phyloP scores from a whole-genome alignment of 176 grass and related monocot genomes.

The Rhynchospora pubera region DNA sequence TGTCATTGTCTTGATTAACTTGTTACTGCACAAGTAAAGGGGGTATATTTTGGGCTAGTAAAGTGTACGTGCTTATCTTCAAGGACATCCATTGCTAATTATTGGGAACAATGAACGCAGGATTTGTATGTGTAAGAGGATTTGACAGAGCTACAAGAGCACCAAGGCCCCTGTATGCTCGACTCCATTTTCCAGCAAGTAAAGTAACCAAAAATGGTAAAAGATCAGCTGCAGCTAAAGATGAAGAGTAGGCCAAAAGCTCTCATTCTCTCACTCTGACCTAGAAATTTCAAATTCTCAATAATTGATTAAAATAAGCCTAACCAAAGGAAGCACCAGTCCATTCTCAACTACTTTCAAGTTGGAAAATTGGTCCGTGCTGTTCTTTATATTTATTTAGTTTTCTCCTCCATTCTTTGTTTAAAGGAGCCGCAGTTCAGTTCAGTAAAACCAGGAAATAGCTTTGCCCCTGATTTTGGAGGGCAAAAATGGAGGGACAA shows the following conservation, averaged over 20 bases:
- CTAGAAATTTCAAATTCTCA: slow-evolving; percentile 17
- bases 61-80: background rate
- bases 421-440: background rate
- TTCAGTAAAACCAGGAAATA: background rate
- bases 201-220: slow-evolving; percentile 27
- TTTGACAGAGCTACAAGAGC: slow-evolving; percentile 42
- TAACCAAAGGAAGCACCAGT: slow-evolving; percentile 19
- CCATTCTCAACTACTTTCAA: slow-evolving; percentile 8
- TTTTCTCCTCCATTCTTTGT: slow-evolving; percentile 9
- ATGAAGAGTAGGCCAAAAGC: background rate
- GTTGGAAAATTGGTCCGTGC: slow-evolving; percentile 17
- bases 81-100: background rate
- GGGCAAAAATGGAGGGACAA: background rate
- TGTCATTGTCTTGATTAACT: background rate
- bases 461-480: slow-evolving; percentile 11
- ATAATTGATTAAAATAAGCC: slow-evolving; percentile 19
- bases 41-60: background rate
- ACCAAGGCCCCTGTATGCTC: slow-evolving; percentile 43
- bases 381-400: slow-evolving; percentile 22
- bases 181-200: slow-evolving; percentile 43
- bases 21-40: background rate
- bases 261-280: slow-evolving; percentile 25
- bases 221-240: slow-evolving; percentile 8
- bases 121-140: slow-evolving; percentile 55
- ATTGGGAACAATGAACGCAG: slow-evolving; percentile 22